Evolutionary conservation across 305 asterid genomes (phyloP).

Genomic region (Fraxinus sp.): DNA sequence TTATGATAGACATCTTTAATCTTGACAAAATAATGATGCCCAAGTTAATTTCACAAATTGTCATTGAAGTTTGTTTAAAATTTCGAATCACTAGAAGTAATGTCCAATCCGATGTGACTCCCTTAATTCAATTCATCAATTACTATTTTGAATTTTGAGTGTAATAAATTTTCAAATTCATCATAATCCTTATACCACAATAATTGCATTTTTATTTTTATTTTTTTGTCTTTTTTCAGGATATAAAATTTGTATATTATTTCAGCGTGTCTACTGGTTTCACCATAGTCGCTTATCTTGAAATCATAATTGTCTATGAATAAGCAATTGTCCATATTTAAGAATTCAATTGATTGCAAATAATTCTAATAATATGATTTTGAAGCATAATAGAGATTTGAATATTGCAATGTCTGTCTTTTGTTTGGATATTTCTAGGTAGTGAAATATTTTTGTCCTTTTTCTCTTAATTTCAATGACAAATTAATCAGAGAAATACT

Average conservation of each 20-base stretch:
- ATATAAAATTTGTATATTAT: too few species aligned
- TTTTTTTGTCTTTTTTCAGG: background rate
- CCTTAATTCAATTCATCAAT: background rate
- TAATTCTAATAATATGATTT: background rate
- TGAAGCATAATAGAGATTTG: background rate
- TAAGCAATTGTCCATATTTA: background rate
- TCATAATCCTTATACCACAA: background rate
- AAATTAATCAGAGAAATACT: background rate
- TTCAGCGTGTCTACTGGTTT: background rate
- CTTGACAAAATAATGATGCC: background rate
- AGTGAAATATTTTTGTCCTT: background rate
- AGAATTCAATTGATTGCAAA: background rate
- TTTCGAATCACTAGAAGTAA: background rate
- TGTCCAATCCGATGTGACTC: background rate
- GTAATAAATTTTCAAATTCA: background rate
- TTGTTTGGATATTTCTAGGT: background rate
- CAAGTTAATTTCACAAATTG: background rate
- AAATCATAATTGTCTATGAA: background rate
- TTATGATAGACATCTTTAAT: background rate
- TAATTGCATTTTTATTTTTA: too few species aligned
- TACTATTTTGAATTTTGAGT: background rate
- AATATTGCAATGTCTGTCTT: background rate
- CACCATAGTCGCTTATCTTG: background rate
- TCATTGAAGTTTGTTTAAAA: background rate
- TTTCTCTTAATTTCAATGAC: background rate